These are phyloP conservation scores for Prinsepia uniflora DNA, from an alignment of 306 rosid species.

Conservation along the genomic window DNA sequence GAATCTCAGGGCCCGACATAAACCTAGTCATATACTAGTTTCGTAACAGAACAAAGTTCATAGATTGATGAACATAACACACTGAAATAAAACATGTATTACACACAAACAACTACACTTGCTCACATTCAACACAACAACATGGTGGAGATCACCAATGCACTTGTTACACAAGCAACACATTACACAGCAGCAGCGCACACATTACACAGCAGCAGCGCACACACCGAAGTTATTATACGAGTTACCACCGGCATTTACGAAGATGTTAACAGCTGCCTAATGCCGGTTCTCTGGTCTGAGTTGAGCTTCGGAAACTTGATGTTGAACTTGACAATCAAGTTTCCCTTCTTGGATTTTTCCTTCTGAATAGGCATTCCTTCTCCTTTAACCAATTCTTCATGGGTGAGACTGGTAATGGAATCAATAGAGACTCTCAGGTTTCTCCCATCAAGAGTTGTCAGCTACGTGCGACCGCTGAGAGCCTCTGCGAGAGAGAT, in stretches of 20 bases:
- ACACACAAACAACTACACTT: no score
- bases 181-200: not conserved
- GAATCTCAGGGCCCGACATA: no score
- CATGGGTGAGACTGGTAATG: slow-evolving; percentile 57
- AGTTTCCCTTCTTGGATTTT: slow-evolving; percentile 71
- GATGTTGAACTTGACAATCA: slow-evolving; percentile 82
- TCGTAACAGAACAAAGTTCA: no score
- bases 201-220: not conserved
- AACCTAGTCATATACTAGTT: no score
- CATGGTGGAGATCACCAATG: no score
- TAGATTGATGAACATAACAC: no score
- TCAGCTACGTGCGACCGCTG: slow-evolving; percentile 67
- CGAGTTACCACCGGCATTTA: slow-evolving; percentile 27
- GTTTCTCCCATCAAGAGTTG: slow-evolving; percentile 69
- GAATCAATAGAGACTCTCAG: slow-evolving; percentile 44
- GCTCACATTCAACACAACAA: no score
- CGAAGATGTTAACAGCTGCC: slow-evolving; percentile 54
- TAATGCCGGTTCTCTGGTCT: slow-evolving; percentile 68
- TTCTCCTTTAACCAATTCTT: slow-evolving; percentile 84
- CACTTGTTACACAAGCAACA: not conserved
- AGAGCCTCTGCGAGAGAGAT: slow-evolving; percentile 85
- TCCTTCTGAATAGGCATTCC: slow-evolving; percentile 93
- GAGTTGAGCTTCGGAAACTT: slow-evolving; percentile 82
- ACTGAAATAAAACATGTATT: no score
- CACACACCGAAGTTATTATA: not conserved